A percentile compares a stretch with the other conserved stretches of the same genome.
These are phyloP conservation scores for Castanea sativa DNA, from an alignment of 306 rosid species.

Conservation along the genomic window DNA sequence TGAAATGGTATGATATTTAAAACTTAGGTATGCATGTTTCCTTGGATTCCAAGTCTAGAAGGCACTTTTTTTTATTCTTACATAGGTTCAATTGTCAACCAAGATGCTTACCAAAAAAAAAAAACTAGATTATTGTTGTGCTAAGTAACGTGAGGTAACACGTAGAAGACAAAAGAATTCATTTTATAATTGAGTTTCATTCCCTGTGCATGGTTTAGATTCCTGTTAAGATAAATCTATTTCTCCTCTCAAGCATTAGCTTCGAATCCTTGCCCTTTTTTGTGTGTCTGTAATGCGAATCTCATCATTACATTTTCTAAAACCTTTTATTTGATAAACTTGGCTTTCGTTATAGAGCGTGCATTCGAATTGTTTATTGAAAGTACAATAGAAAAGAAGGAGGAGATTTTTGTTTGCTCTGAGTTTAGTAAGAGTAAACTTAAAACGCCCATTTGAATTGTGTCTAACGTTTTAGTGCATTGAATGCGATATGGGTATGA, in stretches of 20 bases:
- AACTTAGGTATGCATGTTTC: background rate
- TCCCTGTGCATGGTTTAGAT: background rate
- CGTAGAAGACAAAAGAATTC: background rate
- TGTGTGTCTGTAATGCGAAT: background rate
- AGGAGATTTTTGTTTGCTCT: too few species aligned
- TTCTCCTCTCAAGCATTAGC: background rate
- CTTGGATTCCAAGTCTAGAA: background rate
- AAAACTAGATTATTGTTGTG: background rate
- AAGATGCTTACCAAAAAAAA: background rate
- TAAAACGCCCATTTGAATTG: too few species aligned
- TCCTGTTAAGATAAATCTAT: background rate
- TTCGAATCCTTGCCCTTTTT: background rate
- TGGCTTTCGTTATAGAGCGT: too few species aligned
- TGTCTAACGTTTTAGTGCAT: too few species aligned
- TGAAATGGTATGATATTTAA: too few species aligned
- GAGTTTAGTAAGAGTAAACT: accelerated
- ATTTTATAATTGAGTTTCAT: background rate
- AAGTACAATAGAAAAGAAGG: too few species aligned
- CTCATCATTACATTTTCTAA: too few species aligned
- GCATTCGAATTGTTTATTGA: too few species aligned
- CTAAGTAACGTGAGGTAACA: background rate
- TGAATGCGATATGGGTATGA: too few species aligned
- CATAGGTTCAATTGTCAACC: background rate
- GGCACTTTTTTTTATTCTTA: background rate
- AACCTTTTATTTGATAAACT: too few species aligned